These are phyloP conservation scores for Clonostachys chloroleuca DNA, from an alignment of 2,329 filamentous ascomycete genomes.

Conservation along the genomic window DNA sequence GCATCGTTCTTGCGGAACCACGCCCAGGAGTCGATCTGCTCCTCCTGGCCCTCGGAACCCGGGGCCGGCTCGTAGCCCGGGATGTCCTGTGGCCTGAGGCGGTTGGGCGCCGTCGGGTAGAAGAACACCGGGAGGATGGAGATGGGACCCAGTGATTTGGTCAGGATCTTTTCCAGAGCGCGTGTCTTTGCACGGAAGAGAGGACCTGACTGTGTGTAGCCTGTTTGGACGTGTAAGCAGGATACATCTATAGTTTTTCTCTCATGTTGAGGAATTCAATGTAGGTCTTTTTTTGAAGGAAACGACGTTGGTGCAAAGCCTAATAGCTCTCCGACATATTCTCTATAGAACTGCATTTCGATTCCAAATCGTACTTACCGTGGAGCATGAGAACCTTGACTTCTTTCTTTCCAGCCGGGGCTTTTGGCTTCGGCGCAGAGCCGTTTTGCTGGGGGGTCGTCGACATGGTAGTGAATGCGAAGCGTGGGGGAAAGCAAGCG, in stretches of 20 bases:
- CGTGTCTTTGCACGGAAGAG: slow-evolving; percentile 87
- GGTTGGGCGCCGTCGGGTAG: slow-evolving; percentile 67
- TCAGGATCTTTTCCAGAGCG: slow-evolving; percentile 75
- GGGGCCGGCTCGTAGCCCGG: slow-evolving; percentile 55
- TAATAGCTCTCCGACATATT: not conserved
- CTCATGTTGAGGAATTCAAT: not conserved
- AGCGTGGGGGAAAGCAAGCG: not conserved
- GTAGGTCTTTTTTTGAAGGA: not conserved
- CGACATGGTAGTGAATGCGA: slow-evolving; percentile 11
- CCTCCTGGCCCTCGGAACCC: slow-evolving; percentile 32
- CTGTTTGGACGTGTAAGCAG: slow-evolving; percentile 25
- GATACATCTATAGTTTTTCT: not conserved
- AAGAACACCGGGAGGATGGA: slow-evolving; percentile 49
- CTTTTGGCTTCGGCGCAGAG: slow-evolving; percentile 17
- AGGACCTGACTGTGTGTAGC: slow-evolving; percentile 86
- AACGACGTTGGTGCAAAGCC: not conserved
- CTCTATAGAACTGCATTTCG: not conserved
- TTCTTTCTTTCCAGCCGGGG: slow-evolving; percentile 11
- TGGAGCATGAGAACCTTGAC: slow-evolving; percentile 76
- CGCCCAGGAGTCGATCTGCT: slow-evolving; percentile 65
- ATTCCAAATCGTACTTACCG: slow-evolving; percentile 33
- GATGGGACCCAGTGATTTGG: slow-evolving; percentile 64
- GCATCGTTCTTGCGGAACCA: slow-evolving; percentile 77
- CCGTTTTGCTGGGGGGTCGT: slow-evolving; percentile 10
- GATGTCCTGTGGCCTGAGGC: slow-evolving; percentile 60